A percentile compares a stretch with the other conserved stretches of the same genome.
phyloP scores from a whole-genome alignment of 305 asterid species.

The Andrographis paniculata region DNA sequence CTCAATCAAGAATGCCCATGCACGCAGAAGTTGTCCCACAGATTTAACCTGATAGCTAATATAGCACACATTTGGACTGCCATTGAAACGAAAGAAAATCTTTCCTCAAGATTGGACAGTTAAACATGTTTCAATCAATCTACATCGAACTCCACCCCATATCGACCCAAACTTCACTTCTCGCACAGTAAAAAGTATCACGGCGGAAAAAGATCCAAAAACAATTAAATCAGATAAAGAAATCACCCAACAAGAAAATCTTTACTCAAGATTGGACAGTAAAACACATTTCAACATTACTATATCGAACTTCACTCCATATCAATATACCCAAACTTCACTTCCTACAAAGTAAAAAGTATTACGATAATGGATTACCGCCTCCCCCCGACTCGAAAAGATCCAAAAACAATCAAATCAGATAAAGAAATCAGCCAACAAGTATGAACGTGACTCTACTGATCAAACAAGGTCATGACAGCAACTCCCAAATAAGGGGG shows the following conservation, averaged over 20 bases:
- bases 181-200: neutral
- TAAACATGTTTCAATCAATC: neutral
- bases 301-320: constrained; percentile 3
- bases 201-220: neutral
- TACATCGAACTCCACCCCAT: constrained; percentile 4
- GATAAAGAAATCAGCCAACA: neutral
- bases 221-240: neutral
- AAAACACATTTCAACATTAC: neutral
- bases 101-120: neutral
- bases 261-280: neutral
- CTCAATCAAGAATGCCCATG: constrained; percentile 4
- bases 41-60: constrained; percentile 9
- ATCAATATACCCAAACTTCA: constrained; percentile 3
- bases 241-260: neutral
- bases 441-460: constrained; percentile 1
- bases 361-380: no score
- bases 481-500: constrained; percentile 5
- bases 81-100: neutral
- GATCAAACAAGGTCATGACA: neutral
- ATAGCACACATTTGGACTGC: neutral
- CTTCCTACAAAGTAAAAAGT: neutral
- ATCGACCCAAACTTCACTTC: neutral
- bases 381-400: neutral
- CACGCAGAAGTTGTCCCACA: neutral
- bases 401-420: neutral